Conservation (phyloP, 2,329 filamentous ascomycete species). For the Pseudocercospora musae region DNA sequence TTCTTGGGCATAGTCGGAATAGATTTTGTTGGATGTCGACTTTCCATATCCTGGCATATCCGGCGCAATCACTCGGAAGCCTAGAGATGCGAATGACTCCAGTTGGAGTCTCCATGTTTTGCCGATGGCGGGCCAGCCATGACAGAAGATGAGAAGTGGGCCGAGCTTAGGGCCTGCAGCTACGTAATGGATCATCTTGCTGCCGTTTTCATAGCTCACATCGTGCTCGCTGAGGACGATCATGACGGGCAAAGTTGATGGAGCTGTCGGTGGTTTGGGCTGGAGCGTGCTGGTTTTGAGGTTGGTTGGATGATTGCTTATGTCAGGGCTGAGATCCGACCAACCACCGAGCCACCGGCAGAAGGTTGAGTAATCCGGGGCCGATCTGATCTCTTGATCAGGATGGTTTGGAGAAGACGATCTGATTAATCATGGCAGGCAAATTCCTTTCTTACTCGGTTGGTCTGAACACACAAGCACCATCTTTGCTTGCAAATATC, state of each 20-base stretch:
- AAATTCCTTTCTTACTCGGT: not conserved
- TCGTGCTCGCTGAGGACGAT: not conserved
- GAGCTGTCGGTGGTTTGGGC: not conserved
- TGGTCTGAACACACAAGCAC: not conserved
- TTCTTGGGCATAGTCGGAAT: conserved; percentile 31
- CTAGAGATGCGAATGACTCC: conserved; percentile 25
- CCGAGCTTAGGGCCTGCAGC: conserved; percentile 21
- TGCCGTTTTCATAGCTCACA: not conserved
- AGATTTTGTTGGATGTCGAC: conserved; percentile 28
- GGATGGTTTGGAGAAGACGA: no score
- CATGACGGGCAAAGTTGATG: not conserved
- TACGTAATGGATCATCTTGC: conserved; percentile 12
- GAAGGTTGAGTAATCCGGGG: no score
- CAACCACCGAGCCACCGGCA: no score
- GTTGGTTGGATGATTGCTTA: not conserved
- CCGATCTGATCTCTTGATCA: no score
- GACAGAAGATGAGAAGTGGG: conserved; percentile 23
- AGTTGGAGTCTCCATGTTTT: conserved; percentile 37
- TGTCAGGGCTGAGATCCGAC: not conserved
- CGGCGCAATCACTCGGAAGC: conserved; percentile 28
- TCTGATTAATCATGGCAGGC: not conserved
- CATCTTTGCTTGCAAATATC: conserved; percentile 1
- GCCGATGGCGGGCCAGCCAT: conserved; percentile 36
- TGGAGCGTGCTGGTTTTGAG: not conserved
- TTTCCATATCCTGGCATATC: conserved; percentile 37